Evolutionary conservation across 768 basidiomycete genomes (phyloP).

Genomic region (Trametes cubensis): DNA sequence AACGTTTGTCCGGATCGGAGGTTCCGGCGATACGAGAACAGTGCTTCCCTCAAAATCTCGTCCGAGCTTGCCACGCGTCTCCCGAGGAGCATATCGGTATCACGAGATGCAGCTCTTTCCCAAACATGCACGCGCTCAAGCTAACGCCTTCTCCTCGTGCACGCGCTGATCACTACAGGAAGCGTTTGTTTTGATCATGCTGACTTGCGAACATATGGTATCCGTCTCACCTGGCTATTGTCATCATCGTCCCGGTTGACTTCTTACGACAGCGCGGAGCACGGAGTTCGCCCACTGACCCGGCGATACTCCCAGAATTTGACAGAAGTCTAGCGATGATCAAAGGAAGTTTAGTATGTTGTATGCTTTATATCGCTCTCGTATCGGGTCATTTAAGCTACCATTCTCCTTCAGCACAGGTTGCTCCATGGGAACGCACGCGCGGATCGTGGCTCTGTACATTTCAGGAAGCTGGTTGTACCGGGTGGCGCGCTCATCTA

Average conservation of each 20-base stretch:
- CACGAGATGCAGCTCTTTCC: slow-evolving; percentile 4
- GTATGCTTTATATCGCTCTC: background rate
- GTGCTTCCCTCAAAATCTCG: background rate
- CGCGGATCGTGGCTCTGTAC: background rate
- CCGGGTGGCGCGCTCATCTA: background rate
- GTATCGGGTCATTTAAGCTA: background rate
- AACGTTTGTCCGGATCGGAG: background rate
- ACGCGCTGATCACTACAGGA: slow-evolving; percentile 9
- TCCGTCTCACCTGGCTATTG: slow-evolving; percentile 8
- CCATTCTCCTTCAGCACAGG: background rate
- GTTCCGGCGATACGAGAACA: slow-evolving; percentile 1
- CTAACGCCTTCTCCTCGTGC: background rate
- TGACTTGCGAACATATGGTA: slow-evolving; percentile 6
- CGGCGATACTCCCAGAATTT: background rate
- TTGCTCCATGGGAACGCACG: background rate
- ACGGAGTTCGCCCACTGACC: background rate
- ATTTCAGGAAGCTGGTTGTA: slow-evolving; percentile 3
- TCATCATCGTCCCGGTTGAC: background rate
- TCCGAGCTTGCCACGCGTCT: slow-evolving; percentile 6
- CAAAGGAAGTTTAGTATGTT: background rate
- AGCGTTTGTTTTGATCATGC: slow-evolving; percentile 9
- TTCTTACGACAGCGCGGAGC: slow-evolving; percentile 1
- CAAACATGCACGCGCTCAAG: background rate
- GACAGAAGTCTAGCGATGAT: background rate
- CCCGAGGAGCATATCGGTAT: slow-evolving; percentile 4